Evolutionary conservation across 805 yeast genomes (phyloP), one percentile per base, ranked within the genome.

Genomic region (Hanseniaspora meyeri): DNA sequence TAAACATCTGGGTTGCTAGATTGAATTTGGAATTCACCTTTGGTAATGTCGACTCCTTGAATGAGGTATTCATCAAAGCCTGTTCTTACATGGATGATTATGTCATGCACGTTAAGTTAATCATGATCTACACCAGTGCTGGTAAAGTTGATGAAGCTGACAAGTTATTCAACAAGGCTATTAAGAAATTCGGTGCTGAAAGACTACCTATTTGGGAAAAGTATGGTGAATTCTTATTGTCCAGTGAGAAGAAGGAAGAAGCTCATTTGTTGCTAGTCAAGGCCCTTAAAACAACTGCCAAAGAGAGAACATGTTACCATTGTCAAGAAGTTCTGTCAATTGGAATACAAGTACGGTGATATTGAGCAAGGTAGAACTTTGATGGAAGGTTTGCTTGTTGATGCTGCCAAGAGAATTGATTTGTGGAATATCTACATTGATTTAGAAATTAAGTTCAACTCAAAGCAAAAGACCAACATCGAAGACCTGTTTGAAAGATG

Each of bases 381-480:
- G 62, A 87, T 91, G 65, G 97, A 91, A 73, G 97, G 97, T 58
- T 77, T 91, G 61, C 70, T 91, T 55, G 79, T 91, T 27, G 93
- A 90, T 66, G 91, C 86, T 49, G 93, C 96, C 55, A 88, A 88
- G 76, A 81, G 95, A 72, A 79, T 87, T 60, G 98, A 91, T 69
- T 70, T 91, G 60, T 91, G 97, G 97, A 90, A 86, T 65, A 95
- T 91, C 43, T 91, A 89, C 70, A 78, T 91, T 61, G 98, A 91
- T 69, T 95, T 87, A 69, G 97, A 91, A 69, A 82, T 87, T 64
- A 89, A 87, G 70, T 79, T 77, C 54, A 39, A 46, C 45, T 84
- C 81, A 53, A 82, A 82, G 69, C 72, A 73, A 62, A 83, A 80
- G 68, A 43, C 43, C 40, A 53, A 49, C 42, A 85, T 82, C 39